phyloP scores from a whole-genome alignment of 148 eudicot species.

The Polygonum maritimum region DNA sequence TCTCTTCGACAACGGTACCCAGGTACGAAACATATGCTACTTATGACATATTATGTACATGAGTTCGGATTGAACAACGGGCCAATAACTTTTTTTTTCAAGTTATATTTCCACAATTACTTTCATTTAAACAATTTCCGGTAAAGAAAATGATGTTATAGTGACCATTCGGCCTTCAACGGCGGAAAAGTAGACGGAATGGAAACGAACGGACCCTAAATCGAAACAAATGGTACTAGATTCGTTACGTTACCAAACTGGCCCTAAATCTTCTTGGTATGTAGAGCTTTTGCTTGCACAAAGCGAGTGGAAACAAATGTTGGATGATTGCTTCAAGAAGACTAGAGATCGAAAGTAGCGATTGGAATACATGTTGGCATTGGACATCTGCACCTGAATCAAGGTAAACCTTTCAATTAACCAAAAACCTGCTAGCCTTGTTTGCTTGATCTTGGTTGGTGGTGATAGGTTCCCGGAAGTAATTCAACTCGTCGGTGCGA shows the following conservation, averaged over 20 bases:
- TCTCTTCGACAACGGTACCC: constrained; percentile 36
- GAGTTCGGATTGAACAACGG: no score
- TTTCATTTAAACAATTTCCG: no score
- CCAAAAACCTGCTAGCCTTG: not conserved
- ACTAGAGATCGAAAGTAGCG: constrained; percentile 47
- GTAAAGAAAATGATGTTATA: no score
- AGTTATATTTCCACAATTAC: no score
- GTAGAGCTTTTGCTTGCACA: constrained; percentile 57
- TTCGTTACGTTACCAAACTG: not conserved
- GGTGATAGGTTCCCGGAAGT: constrained; percentile 43
- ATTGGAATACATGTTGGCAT: constrained; percentile 53
- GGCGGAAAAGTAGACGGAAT: no score
- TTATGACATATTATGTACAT: no score
- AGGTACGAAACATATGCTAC: no score
- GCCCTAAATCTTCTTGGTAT: not conserved
- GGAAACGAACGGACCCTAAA: no score
- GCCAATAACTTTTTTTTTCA: no score
- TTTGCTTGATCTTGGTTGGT: not conserved
- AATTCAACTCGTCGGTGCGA: constrained; percentile 34
- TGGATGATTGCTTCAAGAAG: constrained; percentile 9
- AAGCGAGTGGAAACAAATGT: constrained; percentile 28
- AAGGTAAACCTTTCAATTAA: constrained; percentile 23
- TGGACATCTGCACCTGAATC: constrained; percentile 43
- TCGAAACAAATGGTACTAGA: no score
- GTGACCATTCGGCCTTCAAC: no score